Evolutionary conservation across 352 stramenopile genomes (phyloP).

Genomic region (Phytophthora quininea): DNA sequence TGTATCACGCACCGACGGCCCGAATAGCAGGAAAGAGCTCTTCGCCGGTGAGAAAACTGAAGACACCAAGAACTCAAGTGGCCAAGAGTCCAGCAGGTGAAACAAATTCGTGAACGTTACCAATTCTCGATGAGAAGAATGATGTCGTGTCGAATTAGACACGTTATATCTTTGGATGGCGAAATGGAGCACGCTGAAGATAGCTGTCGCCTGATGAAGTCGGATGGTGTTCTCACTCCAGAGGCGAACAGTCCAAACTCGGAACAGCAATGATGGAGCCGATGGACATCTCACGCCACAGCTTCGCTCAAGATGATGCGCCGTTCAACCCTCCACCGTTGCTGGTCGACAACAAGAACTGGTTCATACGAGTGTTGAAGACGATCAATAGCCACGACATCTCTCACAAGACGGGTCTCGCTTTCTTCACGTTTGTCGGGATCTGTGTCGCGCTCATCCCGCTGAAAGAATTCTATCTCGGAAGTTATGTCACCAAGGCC

Average conservation of each 20-base stretch:
- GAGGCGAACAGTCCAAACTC: neutral
- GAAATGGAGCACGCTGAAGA: too few relatives aligned
- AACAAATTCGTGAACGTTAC: neutral
- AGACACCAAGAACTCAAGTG: neutral
- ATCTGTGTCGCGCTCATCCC: slow-evolving; percentile 31
- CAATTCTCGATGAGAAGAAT: too few relatives aligned
- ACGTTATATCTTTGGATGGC: too few relatives aligned
- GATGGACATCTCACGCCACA: neutral
- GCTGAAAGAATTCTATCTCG: slow-evolving; percentile 50
- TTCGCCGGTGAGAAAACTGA: neutral
- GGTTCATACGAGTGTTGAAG: neutral
- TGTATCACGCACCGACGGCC: neutral
- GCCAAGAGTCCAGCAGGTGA: neutral
- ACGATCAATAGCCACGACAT: slow-evolving; percentile 16
- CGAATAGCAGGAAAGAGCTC: neutral
- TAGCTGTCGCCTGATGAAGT: too few relatives aligned
- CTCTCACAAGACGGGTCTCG: slow-evolving; percentile 26
- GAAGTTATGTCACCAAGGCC: slow-evolving; percentile 44
- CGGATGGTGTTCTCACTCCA: neutral
- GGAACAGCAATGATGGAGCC: neutral
- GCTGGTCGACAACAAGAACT: neutral
- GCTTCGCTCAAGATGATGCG: neutral
- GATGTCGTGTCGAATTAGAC: too few relatives aligned
- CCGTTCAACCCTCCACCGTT: neutral
- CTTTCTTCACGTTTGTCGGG: slow-evolving; percentile 26